Evolutionary conservation across 1,284 basidiomycete genomes (phyloP).

Genomic region (Moniliella sp.): DNA sequence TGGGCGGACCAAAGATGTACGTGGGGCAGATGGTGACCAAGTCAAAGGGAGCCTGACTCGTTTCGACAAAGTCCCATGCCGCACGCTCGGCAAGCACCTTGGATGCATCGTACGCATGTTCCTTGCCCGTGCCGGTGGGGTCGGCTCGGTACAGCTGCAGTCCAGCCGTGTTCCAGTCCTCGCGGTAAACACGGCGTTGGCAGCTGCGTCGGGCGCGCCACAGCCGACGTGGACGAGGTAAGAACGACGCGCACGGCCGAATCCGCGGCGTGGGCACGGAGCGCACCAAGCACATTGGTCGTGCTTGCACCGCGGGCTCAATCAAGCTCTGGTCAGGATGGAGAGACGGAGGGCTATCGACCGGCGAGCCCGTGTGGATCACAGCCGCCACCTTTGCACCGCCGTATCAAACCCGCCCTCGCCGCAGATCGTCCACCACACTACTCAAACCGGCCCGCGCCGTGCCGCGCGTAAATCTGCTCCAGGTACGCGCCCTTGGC

Average conservation of each 20-base stretch:
- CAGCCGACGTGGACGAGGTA: slow-evolving; percentile 44
- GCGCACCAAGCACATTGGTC: slow-evolving; percentile 41
- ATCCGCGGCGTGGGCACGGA: slow-evolving; percentile 40
- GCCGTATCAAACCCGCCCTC: slow-evolving; percentile 49
- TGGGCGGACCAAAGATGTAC: slow-evolving; percentile 33
- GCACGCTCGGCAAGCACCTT: slow-evolving; percentile 51
- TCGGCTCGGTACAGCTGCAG: too few species aligned
- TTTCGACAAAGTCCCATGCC: slow-evolving; percentile 36
- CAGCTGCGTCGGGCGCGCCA: slow-evolving; percentile 19
- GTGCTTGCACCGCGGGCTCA: slow-evolving; percentile 48
- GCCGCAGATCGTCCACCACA: slow-evolving; percentile 43
- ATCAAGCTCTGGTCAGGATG: too few species aligned
- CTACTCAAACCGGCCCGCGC: slow-evolving; percentile 39
- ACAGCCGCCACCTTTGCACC: slow-evolving; percentile 47
- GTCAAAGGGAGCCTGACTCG: slow-evolving; percentile 10
- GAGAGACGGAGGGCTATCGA: slow-evolving; percentile 33
- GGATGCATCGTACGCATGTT: slow-evolving; percentile 36
- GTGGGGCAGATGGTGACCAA: slow-evolving; percentile 12
- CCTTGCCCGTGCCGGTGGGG: slow-evolving; percentile 33
- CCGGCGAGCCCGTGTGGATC: slow-evolving; percentile 43
- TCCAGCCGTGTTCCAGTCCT: slow-evolving; percentile 53
- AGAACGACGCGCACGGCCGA: slow-evolving; percentile 45
- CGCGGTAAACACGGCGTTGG: slow-evolving; percentile 4
- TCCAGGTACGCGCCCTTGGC: slow-evolving; percentile 40
- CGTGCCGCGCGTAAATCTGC: slow-evolving; percentile 37